Conservation (phyloP, 345 rosid species). For the Eucalyptus regnans region DNA sequence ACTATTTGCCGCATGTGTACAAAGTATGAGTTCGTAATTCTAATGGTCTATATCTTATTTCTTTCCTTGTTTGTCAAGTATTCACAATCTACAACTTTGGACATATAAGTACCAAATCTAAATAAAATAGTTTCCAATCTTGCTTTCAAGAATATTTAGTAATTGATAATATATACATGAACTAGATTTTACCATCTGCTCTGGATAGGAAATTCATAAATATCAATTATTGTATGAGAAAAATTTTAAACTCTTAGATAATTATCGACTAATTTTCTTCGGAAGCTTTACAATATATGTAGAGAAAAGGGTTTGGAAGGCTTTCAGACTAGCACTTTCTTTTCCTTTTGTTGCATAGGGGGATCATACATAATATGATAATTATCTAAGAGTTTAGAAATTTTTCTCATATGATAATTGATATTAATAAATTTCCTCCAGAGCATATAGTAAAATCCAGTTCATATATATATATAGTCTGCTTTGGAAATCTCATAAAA, state of each 20-base stretch:
- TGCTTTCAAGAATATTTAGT: not conserved
- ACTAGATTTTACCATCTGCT: not conserved
- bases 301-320: not conserved
- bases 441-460: not conserved
- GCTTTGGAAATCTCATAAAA: not conserved
- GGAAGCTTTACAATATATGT: too few relatives aligned
- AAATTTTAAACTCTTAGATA: not conserved
- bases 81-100: not conserved
- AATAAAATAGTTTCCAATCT: not conserved
- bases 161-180: not conserved
- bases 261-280: not conserved
- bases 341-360: not conserved
- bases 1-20: not conserved
- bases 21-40: not conserved
- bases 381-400: not conserved
- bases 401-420: not conserved
- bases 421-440: not conserved
- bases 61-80: not conserved
- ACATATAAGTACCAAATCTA: not conserved
- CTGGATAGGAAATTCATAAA: not conserved
- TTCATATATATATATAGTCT: not conserved
- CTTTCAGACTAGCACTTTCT: not conserved
- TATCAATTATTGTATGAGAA: not conserved
- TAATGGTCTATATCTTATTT: not conserved
- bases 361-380: not conserved